Evolutionary conservation across 108 stramenopile species (phyloP), one percentile per base, ranked within the genome.

Genomic region (Aurantiochytrium sp.): DNA sequence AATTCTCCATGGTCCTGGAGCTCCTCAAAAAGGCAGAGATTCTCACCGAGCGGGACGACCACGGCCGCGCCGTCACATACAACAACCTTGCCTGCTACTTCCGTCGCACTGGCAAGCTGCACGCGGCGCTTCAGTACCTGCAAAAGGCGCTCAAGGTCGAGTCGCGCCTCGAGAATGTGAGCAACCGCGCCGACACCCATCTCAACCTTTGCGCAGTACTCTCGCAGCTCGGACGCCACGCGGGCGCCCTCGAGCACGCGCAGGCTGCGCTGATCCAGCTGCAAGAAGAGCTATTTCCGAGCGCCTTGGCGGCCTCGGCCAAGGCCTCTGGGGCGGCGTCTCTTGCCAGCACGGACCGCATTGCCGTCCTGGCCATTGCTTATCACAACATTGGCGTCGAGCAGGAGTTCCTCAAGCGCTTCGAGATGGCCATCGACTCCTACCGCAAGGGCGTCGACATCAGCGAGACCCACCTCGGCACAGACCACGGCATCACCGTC

Each of bases 331-430:
- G 17, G 85, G 21, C 2, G 85, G 68, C 15, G 19, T 54, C 54
- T 27, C 30, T 12, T 41, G 81, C 68, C 3, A 89, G 86, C 30
- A 52, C 87, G 2, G 91, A 91, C 55, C 68, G 89, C n/a, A 88
- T 91, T 22, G 91, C 91, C 27, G 88, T 89, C 31, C 65, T 94
- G 34, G 92, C 91, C 6, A 93, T 94, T 53, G 93, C 94, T 32
- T 93, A 94, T 87, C 94, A 94, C 85, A 94, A 94, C 86, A 92
- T 94, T 52, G 94, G 93, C 37, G 94, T 94, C 55, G 94, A 94
- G 89, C 92, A 92, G 55, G 94, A 94, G 88, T 94, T 93, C 69
- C 85, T 94, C 4, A 93, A 92, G 55, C 89, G 86, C 55, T 92
- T 89, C 54, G 91, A 93, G 81, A 90, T 93, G 68, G 88, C 87